phyloP scores from a whole-genome alignment of 345 rosid genomes.

The Dimocarpus longan region DNA sequence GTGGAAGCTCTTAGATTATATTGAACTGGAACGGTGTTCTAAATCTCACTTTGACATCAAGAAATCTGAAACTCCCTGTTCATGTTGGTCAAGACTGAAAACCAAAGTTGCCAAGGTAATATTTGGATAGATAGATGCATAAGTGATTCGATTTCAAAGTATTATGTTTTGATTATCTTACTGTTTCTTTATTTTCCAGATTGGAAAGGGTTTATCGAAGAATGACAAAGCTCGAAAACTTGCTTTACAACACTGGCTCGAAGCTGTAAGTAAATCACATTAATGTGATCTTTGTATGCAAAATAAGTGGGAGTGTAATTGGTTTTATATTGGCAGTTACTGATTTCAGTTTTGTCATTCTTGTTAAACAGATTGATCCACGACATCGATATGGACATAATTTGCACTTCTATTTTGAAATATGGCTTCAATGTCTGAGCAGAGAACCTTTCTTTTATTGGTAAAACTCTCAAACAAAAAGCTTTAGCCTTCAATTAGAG shows the following conservation, averaged over 20 bases:
- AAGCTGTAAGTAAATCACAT: constrained; percentile 68
- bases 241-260: constrained; percentile 93
- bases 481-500: background rate
- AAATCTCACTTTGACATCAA: constrained; percentile 83
- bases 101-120: constrained; percentile 78
- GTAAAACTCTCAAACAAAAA: constrained; percentile 39
- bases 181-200: constrained; percentile 30
- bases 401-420: constrained; percentile 70
- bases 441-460: constrained; percentile 98
- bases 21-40: constrained; percentile 82
- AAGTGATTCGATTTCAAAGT: background rate
- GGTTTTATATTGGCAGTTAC: constrained; percentile 6
- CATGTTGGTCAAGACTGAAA: constrained; percentile 96
- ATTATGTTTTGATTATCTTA: background rate
- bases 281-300: background rate
- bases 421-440: constrained; percentile 78
- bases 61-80: constrained; percentile 90
- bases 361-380: constrained; percentile 73
- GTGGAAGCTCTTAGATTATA: constrained; percentile 93
- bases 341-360: constrained; percentile 17
- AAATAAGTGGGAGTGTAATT: background rate
- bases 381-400: constrained; percentile 96
- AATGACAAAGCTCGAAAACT: constrained; percentile 81
- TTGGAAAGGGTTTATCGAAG: constrained; percentile 93
- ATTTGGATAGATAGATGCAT: background rate